Percentiles rank a stretch among this genome's conserved stretches.
Conservation (phyloP, 208 protist genomes). For the Leishmania tarentolae region DNA sequence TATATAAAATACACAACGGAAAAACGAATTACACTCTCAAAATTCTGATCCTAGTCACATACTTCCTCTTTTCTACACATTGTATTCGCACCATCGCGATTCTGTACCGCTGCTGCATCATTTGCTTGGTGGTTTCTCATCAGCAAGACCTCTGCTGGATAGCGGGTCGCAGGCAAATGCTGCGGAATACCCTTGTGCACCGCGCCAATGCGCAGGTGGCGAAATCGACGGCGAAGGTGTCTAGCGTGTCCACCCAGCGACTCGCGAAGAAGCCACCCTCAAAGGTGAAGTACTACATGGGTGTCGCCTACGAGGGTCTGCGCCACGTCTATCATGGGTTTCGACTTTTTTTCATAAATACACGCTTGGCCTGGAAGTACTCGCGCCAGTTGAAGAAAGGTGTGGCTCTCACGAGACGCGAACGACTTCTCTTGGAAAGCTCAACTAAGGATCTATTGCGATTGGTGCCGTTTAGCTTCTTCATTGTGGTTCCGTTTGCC, state of each 20-base stretch:
- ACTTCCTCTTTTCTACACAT: background rate
- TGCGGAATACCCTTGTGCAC: slow-evolving; percentile 41
- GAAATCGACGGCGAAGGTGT: slow-evolving; percentile 13
- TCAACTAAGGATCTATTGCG: slow-evolving; percentile 95
- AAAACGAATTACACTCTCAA: background rate
- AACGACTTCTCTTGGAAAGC: slow-evolving; percentile 90
- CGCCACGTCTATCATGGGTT: slow-evolving; percentile 91
- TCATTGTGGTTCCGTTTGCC: slow-evolving; percentile 96
- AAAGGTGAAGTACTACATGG: slow-evolving; percentile 41
- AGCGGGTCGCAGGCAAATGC: slow-evolving; percentile 26
- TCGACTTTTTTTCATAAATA: slow-evolving; percentile 89
- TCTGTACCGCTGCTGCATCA: background rate
- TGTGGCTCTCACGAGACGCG: slow-evolving; percentile 84
- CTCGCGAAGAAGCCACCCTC: slow-evolving; percentile 23
- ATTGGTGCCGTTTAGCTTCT: slow-evolving; percentile 97
- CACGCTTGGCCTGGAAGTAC: slow-evolving; percentile 86
- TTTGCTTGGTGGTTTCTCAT: slow-evolving; percentile 2
- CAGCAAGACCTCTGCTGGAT: slow-evolving; percentile 4
- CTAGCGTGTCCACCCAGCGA: slow-evolving; percentile 15
- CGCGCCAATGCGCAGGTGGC: slow-evolving; percentile 29
- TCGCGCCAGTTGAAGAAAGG: slow-evolving; percentile 84
- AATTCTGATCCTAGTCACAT: slow-evolving; percentile 5
- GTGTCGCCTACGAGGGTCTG: slow-evolving; percentile 55
- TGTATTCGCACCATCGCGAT: background rate
- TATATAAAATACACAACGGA: slow-evolving; percentile 17